Base-by-base conservation (phyloP, 2,329 filamentous ascomycete species). In the Niveomyces coronatus region DNA sequence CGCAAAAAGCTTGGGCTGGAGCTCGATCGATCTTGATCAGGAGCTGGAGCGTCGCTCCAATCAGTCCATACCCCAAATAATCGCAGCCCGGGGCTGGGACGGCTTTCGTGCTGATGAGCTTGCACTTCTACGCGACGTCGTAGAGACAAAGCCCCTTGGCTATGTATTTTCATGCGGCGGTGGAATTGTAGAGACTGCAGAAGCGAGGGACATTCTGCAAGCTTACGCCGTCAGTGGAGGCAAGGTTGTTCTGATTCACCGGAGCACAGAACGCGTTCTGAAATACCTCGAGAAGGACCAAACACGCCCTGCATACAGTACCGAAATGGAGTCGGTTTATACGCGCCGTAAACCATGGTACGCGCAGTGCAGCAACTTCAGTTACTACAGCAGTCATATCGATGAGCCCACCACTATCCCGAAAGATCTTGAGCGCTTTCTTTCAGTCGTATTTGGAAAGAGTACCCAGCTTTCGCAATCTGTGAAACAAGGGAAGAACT, bases 111-210 rank as follows among this genome's bases (percentile, higher is more conserved):
- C 74, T 18, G 79, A 82, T 16, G 91, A 98, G 56, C 60, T 89
- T 8, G 73, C 74, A 3, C 66, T 95, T 5, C 66, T 98, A 6
- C 72, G 76, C 46, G 75, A 79, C 29, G 74, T 85, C 19, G 76
- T 94, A 55, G 74, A 76, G 38, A 85, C 88, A 40, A 82, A 84
- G 49, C 67, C 83, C 2, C 74, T 70, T 3, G 82, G 82, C 4
- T 70, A 94, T 53, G 74, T 98, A 44, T 87, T 98, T 54, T 91
- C 91, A 1, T 96, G 89, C 48, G 91, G 91, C 37, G 91, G 91
- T 30, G 91, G 91, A 20, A 75, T 98, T 20, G 88, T 98, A 9
- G 91, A 98, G 57, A 84, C 76, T 1, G 74, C 82, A 1, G 81
- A 82, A 51, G 86, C 87, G 15, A 79, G 88, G 13, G 72, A 85